Evolutionary conservation across 2,329 filamentous ascomycete genomes (phyloP), one percentile per base, ranked within the genome.

Genomic region (Coniochaeta prunicola): DNA sequence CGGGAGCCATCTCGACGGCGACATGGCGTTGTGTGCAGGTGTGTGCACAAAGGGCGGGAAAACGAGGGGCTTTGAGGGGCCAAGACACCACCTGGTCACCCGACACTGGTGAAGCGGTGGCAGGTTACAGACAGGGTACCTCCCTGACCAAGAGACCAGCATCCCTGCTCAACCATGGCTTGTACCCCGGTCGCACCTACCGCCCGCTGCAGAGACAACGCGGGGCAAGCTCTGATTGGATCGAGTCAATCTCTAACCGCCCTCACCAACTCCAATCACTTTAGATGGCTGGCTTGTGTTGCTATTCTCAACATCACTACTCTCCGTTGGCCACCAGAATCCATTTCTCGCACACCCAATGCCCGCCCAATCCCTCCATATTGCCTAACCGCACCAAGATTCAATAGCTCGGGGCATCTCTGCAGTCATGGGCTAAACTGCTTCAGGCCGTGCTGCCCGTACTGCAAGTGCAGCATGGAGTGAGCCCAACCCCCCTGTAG

Each of bases 41-140:
- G 19, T 21, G 19, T 2, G 6, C 3, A 12, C n/a, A 45, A 24
- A 24, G 21, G 45, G 21, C 26, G n/a, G 21, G 21, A 30, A 30
- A 50, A 17, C 45, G 45, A 50, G 45, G 45, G 45, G 45, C n/a
- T 45, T 21, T 10, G 17, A 10, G 40, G 24, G 26, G 40, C 13
- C 40, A 45, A 45, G 40, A 17, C 19, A 45, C 19, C 4, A 45
- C 50, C 50, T 31, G 45, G 65, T 67, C 62, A 64, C 65, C 63
- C 53, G 61, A 58, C 59, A 53, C 59, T 60, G 59, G 58, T 61
- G 61, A 66, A 61, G 62, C 63, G 62, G 62, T 57, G 63, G 59
- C 57, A 40, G 57, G 64, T 63, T 61, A 66, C 64, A 63, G 64
- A 54, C 59, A 53, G 57, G 63, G 58, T 65, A 64, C 61, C 48